Base-by-base conservation (phyloP, 1,284 basidiomycete genomes). In the Veloboletus limbatus region DNA sequence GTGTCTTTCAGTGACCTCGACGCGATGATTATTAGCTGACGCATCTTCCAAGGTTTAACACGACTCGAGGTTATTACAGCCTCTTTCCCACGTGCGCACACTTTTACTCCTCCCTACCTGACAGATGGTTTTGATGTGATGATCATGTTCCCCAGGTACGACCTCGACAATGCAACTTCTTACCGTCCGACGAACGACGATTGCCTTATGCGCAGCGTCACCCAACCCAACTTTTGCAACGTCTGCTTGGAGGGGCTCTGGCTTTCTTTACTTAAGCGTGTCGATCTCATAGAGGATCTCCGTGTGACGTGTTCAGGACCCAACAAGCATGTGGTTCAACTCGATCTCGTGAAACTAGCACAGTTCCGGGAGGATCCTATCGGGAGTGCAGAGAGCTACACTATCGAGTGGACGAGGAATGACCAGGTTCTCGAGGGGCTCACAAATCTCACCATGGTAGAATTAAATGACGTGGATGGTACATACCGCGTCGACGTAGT, bases 111-210 rank as follows among this genome's bases (percentile, higher is more conserved):
- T n/a, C n/a, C n/a, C n/a, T n/a, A n/a, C n/a, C n/a, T n/a, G n/a
- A n/a, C n/a, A n/a, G n/a, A n/a, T n/a, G n/a, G n/a, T n/a, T n/a
- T n/a, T n/a, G n/a, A n/a, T n/a, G n/a, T n/a, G n/a, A n/a, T n/a
- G n/a, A n/a, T n/a, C n/a, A n/a, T n/a, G n/a, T n/a, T n/a, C n/a
- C n/a, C 43, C 48, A 86, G 81, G 17, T 86, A 74, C 59, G 82
- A 81, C 1, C 68, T 78, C 21, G 64, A 67, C 40, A 86, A 88
- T 53, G 60, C 65, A 45, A 86, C 83, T 0, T 75, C 77, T 3
- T 88, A 84, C 63, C 76, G 85, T 14, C 86, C 86, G 28, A 92
- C 88, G 3, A 90, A 92, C 57, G 85, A 90, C 56, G 85, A 81
- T 58, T 92, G 90, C 59, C 76, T 92, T 43, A 92, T 93, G 90